Evolutionary conservation across 495 filamentous ascomycete genomes (phyloP).

Genomic region (Cetradonia linearis): DNA sequence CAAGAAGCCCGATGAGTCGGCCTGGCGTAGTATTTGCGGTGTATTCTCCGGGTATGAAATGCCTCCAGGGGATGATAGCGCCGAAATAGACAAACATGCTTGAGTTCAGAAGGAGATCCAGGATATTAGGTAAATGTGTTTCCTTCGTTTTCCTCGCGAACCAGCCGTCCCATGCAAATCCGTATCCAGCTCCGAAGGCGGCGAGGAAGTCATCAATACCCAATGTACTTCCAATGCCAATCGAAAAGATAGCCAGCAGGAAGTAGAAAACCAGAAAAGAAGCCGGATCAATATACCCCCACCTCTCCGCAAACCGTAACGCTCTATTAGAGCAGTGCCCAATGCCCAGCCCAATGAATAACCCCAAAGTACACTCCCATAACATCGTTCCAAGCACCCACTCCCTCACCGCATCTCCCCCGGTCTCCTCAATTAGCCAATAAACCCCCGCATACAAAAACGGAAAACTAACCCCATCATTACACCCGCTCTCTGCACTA

Average conservation of each 20-base stretch:
- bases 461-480: constrained; percentile 39
- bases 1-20: constrained; percentile 32
- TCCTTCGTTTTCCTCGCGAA: constrained; percentile 35
- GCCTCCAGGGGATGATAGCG: constrained; percentile 38
- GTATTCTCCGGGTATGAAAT: constrained; percentile 28
- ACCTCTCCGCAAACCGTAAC: constrained; percentile 31
- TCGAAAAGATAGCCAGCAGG: constrained; percentile 37
- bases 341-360: constrained; percentile 33
- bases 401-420: constrained; percentile 31
- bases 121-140: constrained; percentile 33
- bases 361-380: constrained; percentile 39
- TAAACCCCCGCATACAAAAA: constrained; percentile 40
- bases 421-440: constrained; percentile 26
- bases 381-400: constrained; percentile 40
- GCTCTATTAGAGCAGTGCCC: constrained; percentile 33
- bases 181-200: constrained; percentile 41
- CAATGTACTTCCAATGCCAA: constrained; percentile 38
- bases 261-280: constrained; percentile 43
- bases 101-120: constrained; percentile 40
- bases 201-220: constrained; percentile 43
- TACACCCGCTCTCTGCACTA: constrained; percentile 40
- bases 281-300: constrained; percentile 32
- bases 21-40: constrained; percentile 31
- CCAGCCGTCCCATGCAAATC: constrained; percentile 41
- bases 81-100: constrained; percentile 43